A percentile compares a stretch with the other conserved stretches of the same genome.
phyloP scores from a whole-genome alignment of 331 rosid genomes.

The Rosa hybrid region DNA sequence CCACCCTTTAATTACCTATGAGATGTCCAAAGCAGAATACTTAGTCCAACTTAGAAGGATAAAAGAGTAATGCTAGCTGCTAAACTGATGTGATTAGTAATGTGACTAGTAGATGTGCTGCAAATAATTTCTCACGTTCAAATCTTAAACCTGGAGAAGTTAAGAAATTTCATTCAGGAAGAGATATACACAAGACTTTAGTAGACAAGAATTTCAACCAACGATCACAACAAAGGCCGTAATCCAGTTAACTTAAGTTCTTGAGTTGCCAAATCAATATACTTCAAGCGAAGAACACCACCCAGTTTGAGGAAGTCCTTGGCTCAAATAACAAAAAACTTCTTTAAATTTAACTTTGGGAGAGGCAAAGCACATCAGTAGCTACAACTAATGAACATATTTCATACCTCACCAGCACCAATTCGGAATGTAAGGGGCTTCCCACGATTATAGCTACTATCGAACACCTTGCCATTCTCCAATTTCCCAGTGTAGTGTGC shows the following conservation, averaged over 20 bases:
- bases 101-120: neutral
- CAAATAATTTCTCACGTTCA: neutral
- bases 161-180: neutral
- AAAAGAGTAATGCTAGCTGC: neutral
- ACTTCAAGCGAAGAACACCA: neutral
- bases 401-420: slow-evolving; percentile 94
- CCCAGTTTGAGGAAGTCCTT: neutral
- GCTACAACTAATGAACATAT: neutral
- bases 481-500: slow-evolving; percentile 88
- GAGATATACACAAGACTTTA: neutral
- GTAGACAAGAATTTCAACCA: neutral
- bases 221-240: neutral
- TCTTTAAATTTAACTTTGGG: neutral
- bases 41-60: neutral
- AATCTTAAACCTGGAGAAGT: neutral
- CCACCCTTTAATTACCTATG: slow-evolving; percentile 97
- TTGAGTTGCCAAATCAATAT: neutral
- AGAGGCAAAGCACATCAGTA: neutral
- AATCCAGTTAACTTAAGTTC: neutral
- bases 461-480: slow-evolving; percentile 88
- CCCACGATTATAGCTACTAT: slow-evolving; percentile 94
- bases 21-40: neutral
- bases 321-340: neutral
- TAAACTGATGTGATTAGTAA: neutral
- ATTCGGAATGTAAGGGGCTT: slow-evolving; percentile 78